A percentile compares a stretch with the other conserved stretches of the same genome.
Conservation (phyloP, 2,329 filamentous ascomycete genomes). For the Diaporthe ampelina region DNA sequence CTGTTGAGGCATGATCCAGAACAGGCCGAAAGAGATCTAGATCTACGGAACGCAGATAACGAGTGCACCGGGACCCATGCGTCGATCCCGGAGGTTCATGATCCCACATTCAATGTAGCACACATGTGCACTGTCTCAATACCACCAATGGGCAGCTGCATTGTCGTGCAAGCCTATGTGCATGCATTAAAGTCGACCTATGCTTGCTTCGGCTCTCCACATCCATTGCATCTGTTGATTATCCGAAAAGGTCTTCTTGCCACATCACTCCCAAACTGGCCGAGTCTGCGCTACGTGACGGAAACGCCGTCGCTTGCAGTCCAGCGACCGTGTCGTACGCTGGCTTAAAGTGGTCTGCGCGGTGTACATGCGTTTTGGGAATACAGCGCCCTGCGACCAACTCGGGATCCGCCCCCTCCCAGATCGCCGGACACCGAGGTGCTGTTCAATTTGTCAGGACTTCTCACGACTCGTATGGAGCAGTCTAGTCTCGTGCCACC, state of each 20-base stretch:
- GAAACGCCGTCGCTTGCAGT: not conserved
- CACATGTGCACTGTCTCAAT: conserved; percentile 22
- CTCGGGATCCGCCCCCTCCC: conserved; percentile 3
- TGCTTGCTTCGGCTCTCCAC: conserved; percentile 21
- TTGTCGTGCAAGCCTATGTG: not conserved
- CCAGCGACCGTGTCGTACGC: not conserved
- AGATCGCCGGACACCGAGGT: not conserved
- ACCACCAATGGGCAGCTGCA: conserved; percentile 4
- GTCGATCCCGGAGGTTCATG: conserved; percentile 12
- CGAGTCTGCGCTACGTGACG: not conserved
- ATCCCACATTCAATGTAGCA: conserved; percentile 23
- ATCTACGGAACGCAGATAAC: not conserved
- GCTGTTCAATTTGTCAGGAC: not conserved
- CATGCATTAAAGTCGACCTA: conserved; percentile 27
- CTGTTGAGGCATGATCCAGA: not conserved
- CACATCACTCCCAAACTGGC: not conserved
- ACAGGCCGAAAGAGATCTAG: conserved; percentile 1
- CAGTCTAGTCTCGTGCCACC: too few relatives aligned
- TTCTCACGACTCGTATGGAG: too few relatives aligned
- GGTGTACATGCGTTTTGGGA: not conserved
- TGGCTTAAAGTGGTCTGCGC: not conserved
- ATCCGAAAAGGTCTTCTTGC: conserved; percentile 10
- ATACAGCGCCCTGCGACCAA: not conserved
- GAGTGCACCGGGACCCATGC: conserved; percentile 1
- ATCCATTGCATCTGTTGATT: conserved; percentile 7